A percentile compares a stretch with the other conserved stretches of the same genome.
Evolutionary conservation across 2,329 filamentous ascomycete species (phyloP).

Genomic region (Diaporthe australafricana): DNA sequence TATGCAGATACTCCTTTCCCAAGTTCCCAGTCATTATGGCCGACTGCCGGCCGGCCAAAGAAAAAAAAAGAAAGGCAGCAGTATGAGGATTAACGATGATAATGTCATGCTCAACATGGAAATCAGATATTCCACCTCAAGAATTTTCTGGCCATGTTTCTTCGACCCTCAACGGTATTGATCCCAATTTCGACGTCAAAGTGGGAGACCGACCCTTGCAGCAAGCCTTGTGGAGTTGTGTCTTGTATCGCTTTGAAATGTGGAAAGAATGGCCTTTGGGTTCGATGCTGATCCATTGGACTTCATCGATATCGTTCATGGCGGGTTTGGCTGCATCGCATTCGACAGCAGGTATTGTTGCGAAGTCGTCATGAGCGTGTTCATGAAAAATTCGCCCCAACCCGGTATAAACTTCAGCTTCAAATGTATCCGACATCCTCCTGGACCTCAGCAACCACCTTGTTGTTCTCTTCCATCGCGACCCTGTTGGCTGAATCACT

Average conservation of each 20-base stretch:
- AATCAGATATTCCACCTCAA: neutral
- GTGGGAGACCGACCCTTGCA: neutral
- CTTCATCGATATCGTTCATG: neutral
- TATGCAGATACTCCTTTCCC: constrained; percentile 14
- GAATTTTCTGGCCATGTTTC: neutral
- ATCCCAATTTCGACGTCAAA: neutral
- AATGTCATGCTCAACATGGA: neutral
- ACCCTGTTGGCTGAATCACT: constrained; percentile 46
- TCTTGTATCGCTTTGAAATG: neutral
- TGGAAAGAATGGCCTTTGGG: neutral
- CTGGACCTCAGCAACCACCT: constrained; percentile 1
- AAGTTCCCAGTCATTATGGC: constrained; percentile 12
- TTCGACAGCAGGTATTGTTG: neutral
- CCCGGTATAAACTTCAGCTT: neutral
- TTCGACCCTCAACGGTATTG: too few species aligned
- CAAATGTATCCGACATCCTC: constrained; percentile 31
- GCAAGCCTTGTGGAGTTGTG: neutral
- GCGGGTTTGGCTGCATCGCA: neutral
- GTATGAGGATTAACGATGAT: neutral
- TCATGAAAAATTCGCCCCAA: neutral
- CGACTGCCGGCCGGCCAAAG: neutral
- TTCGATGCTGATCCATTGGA: neutral
- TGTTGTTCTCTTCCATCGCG: neutral
- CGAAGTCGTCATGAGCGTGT: neutral
- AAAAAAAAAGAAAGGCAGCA: neutral